Evolutionary conservation across 768 basidiomycete species (phyloP).

Genomic region (Naganishia vishniacii): DNA sequence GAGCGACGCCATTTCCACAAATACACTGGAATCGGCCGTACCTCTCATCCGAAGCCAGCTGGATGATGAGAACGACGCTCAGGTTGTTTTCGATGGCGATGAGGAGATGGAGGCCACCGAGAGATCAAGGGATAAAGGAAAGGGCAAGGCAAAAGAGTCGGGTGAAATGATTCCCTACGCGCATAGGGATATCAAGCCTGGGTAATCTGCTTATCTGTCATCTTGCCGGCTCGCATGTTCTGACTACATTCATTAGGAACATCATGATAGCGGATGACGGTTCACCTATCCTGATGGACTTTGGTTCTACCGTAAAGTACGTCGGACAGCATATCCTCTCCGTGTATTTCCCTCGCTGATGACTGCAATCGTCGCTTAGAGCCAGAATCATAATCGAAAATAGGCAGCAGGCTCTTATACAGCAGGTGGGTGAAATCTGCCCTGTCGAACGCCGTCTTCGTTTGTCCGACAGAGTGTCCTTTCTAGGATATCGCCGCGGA

Average conservation of each 20-base stretch:
- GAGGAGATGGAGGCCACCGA: slow-evolving; percentile 57
- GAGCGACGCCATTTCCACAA: slow-evolving; percentile 1
- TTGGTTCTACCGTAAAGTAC: slow-evolving; percentile 75
- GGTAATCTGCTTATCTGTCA: slow-evolving; percentile 62
- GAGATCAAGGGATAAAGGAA: slow-evolving; percentile 45
- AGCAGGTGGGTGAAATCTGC: slow-evolving; percentile 55
- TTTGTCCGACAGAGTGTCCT: neutral
- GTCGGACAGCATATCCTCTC: neutral
- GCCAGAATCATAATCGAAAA: slow-evolving; percentile 77
- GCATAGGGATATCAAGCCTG: slow-evolving; percentile 93
- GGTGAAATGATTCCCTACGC: slow-evolving; percentile 77
- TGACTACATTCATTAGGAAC: slow-evolving; percentile 58
- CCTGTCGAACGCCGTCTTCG: slow-evolving; percentile 50
- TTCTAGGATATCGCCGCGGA: slow-evolving; percentile 79
- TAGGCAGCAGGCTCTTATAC: slow-evolving; percentile 76
- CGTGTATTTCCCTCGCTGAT: neutral
- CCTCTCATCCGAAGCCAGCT: slow-evolving; percentile 18
- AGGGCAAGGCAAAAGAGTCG: slow-evolving; percentile 32
- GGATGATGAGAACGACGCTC: slow-evolving; percentile 63
- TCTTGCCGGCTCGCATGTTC: neutral
- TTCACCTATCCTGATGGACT: slow-evolving; percentile 89
- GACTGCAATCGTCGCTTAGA: slow-evolving; percentile 27
- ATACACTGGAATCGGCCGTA: slow-evolving; percentile 1
- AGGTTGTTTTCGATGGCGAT: slow-evolving; percentile 73
- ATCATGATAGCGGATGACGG: slow-evolving; percentile 95